phyloP scores from a whole-genome alignment of 2,329 filamentous ascomycete genomes.

The Tolypocladium tundrense region DNA sequence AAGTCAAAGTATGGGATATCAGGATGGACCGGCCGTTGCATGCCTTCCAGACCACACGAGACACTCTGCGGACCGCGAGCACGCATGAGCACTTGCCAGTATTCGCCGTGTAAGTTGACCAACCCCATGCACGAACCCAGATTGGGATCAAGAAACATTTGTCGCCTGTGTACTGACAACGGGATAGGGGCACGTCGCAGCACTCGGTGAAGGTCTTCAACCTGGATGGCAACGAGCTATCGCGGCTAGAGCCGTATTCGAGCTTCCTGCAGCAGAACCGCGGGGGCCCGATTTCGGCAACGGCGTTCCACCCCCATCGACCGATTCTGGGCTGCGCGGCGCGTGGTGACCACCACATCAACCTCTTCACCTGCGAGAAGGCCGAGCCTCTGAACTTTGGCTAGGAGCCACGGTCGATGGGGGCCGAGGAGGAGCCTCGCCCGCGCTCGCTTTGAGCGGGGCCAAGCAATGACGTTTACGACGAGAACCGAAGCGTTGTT shows the following conservation, averaged over 20 bases:
- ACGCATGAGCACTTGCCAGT: slow-evolving; percentile 96
- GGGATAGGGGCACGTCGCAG: slow-evolving; percentile 67
- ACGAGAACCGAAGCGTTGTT: not conserved
- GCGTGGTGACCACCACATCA: slow-evolving; percentile 80
- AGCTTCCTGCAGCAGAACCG: slow-evolving; percentile 77
- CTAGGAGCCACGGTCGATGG: slow-evolving; percentile 10
- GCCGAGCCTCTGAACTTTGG: slow-evolving; percentile 21
- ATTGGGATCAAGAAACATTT: not conserved
- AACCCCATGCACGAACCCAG: not conserved
- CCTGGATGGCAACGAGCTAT: slow-evolving; percentile 69
- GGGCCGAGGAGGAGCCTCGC: not conserved
- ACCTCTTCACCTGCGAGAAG: slow-evolving; percentile 67
- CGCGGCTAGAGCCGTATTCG: slow-evolving; percentile 79
- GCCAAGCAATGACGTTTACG: not conserved
- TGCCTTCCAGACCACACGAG: slow-evolving; percentile 62
- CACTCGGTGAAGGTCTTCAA: slow-evolving; percentile 91
- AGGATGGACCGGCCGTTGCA: slow-evolving; percentile 71
- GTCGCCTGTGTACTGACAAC: slow-evolving; percentile 13
- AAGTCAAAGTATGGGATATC: slow-evolving; percentile 94
- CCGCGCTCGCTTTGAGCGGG: not conserved
- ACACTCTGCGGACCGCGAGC: slow-evolving; percentile 74
- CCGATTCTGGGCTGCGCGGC: slow-evolving; percentile 85
- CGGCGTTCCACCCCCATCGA: slow-evolving; percentile 89
- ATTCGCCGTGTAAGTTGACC: slow-evolving; percentile 69
- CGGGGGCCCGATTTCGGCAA: slow-evolving; percentile 72